Base-by-base conservation (phyloP, 345 rosid genomes). In the Sonneratia caseolaris region DNA sequence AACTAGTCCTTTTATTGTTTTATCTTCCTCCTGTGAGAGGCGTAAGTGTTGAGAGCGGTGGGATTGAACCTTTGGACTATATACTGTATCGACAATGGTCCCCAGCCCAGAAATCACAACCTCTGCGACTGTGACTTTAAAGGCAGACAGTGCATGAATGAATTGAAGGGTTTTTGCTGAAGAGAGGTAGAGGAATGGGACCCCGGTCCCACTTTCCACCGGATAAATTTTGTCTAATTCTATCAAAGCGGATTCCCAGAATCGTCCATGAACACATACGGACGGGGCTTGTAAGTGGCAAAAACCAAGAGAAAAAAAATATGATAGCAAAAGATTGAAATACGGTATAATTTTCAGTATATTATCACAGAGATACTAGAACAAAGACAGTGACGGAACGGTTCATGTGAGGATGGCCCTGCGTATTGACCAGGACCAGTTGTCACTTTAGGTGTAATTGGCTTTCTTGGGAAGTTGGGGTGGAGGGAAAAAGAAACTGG, bases 81-180 rank as follows among this genome's bases (percentile, higher is more conserved):
- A 19, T 62, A 62, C 66, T 11, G 37, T 22, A 21, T 19, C 15
- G 36, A 67, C 35, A 45, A 61, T 75, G 84, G 87, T 77, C 85
- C 86, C 83, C 77, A 5, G 53, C 72, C 64, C 56, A 65, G 75
- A 72, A 57, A 72, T 57, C 82, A 75, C 80, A 73, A 79, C 75
- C 76, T 78, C 66, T 68, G 70, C 72, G 81, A 84, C 62, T 48
- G 64, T 24, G 84, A 84, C 84, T 81, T 77, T 71, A 84, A 76
- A 82, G 87, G 83, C 81, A 70, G 81, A 77, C 81, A 81, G 68
- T 62, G 71, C 69, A 68, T 71, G 76, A 74, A 77, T 77, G 77
- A 76, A 72, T 42, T 57, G 76, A 77, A 75, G 77, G 75, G 76
- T 71, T 51, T 56, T 65, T 73, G 59, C 66, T 81, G 37, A 57